phyloP scores from a whole-genome alignment of 495 filamentous ascomycete genomes.

The Astrothelium subdiscretum region DNA sequence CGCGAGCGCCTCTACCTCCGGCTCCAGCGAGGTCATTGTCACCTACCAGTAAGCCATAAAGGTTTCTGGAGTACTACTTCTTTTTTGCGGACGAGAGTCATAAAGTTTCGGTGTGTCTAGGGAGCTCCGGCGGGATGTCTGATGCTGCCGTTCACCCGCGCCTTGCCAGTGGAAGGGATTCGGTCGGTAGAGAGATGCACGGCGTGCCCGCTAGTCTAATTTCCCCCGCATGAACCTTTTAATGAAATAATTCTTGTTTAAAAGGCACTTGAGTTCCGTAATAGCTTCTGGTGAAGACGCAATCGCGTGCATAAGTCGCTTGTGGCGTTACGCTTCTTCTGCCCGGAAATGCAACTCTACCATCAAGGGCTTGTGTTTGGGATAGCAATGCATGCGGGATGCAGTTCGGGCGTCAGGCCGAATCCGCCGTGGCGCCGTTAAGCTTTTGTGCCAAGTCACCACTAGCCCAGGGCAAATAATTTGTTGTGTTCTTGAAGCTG shows the following conservation, averaged over 20 bases:
- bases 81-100: neutral
- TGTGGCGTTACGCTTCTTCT: neutral
- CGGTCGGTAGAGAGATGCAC: no score
- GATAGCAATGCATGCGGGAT: neutral
- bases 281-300: neutral
- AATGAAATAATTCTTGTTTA: no score
- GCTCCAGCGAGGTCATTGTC: neutral
- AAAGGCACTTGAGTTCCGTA: no score
- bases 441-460: constrained; percentile 16
- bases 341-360: neutral
- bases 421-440: no score
- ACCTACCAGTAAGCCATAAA: neutral
- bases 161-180: no score
- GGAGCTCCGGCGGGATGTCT: neutral
- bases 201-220: neutral
- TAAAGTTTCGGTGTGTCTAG: neutral
- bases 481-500: no score
- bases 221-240: neutral
- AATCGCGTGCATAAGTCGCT: neutral
- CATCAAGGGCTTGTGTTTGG: neutral
- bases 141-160: no score
- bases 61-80: neutral
- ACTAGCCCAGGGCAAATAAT: neutral
- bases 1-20: neutral
- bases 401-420: no score